These are phyloP conservation scores for Lumnitzera littorea DNA, from an alignment of 345 rosid species.

Conservation along the genomic window DNA sequence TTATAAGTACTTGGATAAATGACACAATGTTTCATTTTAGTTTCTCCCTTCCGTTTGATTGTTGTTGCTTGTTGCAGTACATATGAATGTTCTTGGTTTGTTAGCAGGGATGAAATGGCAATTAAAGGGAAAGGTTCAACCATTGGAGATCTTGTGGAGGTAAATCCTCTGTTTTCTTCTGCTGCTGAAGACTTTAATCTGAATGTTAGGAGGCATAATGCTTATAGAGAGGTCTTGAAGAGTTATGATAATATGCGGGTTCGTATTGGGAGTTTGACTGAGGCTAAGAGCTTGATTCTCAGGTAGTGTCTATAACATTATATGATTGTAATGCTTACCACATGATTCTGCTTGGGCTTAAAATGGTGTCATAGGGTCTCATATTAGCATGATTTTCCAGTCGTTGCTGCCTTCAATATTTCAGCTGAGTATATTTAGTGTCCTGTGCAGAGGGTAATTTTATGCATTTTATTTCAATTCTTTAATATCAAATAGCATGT, in stretches of 20 bases:
- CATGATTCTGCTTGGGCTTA: background rate
- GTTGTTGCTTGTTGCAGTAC: too few relatives aligned
- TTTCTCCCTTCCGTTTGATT: too few relatives aligned
- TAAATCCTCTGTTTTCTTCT: slow-evolving; percentile 9
- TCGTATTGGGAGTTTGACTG: slow-evolving; percentile 22
- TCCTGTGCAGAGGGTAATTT: too few relatives aligned
- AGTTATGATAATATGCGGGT: slow-evolving; percentile 26
- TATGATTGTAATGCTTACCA: too few relatives aligned
- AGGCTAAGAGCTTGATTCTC: slow-evolving; percentile 31
- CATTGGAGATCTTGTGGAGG: slow-evolving; percentile 13
- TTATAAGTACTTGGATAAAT: too few relatives aligned
- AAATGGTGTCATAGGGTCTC: background rate
- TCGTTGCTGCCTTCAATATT: too few relatives aligned
- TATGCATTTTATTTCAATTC: too few relatives aligned
- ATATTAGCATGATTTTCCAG: too few relatives aligned
- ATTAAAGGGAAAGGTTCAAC: slow-evolving; percentile 11
- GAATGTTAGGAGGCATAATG: slow-evolving; percentile 20
- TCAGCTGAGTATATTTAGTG: too few relatives aligned
- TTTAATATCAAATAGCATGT: too few relatives aligned
- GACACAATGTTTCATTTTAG: too few relatives aligned
- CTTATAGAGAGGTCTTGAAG: slow-evolving; percentile 34
- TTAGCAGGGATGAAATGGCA: slow-evolving; percentile 10
- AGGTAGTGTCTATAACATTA: slow-evolving; percentile 33
- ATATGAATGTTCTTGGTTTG: too few relatives aligned
- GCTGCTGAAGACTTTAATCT: slow-evolving; percentile 12